Evolutionary conservation across 306 rosid species (phyloP).

Genomic region (Rosa chinensis): DNA sequence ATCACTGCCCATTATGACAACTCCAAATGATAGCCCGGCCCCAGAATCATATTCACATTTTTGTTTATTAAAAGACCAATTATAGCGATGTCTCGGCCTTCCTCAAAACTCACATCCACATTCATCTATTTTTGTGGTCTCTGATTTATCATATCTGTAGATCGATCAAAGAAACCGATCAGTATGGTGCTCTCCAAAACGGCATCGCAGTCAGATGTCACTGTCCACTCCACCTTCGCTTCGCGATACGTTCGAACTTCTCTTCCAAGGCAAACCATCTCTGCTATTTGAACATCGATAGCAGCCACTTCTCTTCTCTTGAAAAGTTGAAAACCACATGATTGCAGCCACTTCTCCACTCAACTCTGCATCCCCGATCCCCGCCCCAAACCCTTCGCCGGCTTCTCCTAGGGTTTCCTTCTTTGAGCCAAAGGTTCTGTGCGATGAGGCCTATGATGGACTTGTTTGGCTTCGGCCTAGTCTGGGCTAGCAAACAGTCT

Average conservation of each 20-base stretch:
- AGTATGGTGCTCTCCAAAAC: slow-evolving; percentile 79
- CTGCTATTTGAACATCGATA: background rate
- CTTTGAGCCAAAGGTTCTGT: slow-evolving; percentile 22
- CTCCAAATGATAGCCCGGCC: no score
- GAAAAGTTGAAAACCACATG: slow-evolving; percentile 19
- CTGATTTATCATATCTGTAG: slow-evolving; percentile 3
- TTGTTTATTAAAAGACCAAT: no score
- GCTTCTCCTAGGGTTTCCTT: slow-evolving; percentile 29
- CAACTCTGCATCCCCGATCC: slow-evolving; percentile 23
- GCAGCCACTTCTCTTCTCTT: background rate
- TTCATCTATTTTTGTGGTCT: background rate
- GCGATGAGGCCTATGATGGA: slow-evolving; percentile 37
- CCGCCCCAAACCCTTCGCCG: slow-evolving; percentile 8
- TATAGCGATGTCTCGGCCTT: background rate
- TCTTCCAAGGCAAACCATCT: slow-evolving; percentile 61
- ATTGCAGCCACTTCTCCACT: slow-evolving; percentile 29
- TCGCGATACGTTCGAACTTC: slow-evolving; percentile 76
- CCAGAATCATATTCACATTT: no score
- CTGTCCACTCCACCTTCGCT: slow-evolving; percentile 82
- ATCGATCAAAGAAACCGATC: background rate
- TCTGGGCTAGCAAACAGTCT: no score
- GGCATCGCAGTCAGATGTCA: slow-evolving; percentile 55
- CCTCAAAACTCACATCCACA: background rate
- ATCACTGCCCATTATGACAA: no score
- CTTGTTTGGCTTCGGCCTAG: background rate